Base-by-base conservation (phyloP, 495 filamentous ascomycete species). In the Mytilinidion resinicola region DNA sequence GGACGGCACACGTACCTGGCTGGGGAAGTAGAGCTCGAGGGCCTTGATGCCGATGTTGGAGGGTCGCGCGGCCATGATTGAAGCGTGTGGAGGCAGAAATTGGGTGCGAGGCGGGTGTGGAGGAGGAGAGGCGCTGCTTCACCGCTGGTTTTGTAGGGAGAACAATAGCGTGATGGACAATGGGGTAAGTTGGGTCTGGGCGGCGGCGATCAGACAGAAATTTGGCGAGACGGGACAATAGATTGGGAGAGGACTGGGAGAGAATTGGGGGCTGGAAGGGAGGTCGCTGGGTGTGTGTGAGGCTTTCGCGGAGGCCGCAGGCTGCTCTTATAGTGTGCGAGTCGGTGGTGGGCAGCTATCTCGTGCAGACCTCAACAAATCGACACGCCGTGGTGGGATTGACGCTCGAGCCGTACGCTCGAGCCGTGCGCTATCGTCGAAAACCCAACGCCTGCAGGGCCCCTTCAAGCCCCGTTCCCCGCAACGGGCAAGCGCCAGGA, bases 31-130 rank as follows among this genome's bases (percentile, higher is more conserved):
- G 72, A 98, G 86, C 79, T 97, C 93, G 76, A 98, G 93, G 90
- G 89, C 93, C 82, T 97, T 98, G 75, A 98, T 96, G 83, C 93
- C 93, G 71, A 98, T 88, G 77, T 96, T 97, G 74, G 92, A 85
- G 57, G 93, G 89, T 73, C 90, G 88, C 63, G 88, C 68, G 68
- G 89, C 83, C 93, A 96, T 97, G 66, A 37, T 68, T 60, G 59
- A 43, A 20, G 21, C 5, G 17, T 10, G 15, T 19, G 14, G 25
- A 36, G 11, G 30, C 10, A 30, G 14, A 15, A 2, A 9, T 11
- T 41, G 53, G 49, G 49, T n/a, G 60, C 50, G 53, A 20, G 38
- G 43, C 43, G 15, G 21, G 50, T 11, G 34, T 39, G 41, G 15
- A 34, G 47, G 17, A 20, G 35, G 21, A 54, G 30, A 12, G 57